phyloP scores from a whole-genome alignment of 495 filamentous ascomycete species.

The Penicillium diatomitis region DNA sequence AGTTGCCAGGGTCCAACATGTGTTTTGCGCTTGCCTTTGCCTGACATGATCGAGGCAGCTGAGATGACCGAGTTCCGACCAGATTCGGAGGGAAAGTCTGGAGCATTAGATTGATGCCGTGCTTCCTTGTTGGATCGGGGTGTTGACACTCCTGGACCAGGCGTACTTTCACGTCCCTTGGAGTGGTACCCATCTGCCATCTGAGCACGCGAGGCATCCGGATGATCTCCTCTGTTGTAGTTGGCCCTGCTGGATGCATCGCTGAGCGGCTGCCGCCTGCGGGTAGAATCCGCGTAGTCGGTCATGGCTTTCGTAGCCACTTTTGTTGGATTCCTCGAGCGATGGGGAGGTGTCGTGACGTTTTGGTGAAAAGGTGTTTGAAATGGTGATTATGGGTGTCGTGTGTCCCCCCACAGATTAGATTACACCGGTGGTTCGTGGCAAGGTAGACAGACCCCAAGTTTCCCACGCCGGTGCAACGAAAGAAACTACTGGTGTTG shows the following conservation, averaged over 20 bases:
- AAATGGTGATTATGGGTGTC: too few relatives aligned
- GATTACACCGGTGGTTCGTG: too few relatives aligned
- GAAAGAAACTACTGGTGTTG: too few relatives aligned
- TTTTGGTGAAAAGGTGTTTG: too few relatives aligned
- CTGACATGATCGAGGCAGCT: conserved; percentile 52
- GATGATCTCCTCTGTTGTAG: conserved; percentile 23
- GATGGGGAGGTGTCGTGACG: too few relatives aligned
- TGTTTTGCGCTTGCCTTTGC: conserved; percentile 58
- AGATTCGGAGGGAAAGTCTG: conserved; percentile 42
- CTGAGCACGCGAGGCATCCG: conserved; percentile 13
- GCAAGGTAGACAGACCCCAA: too few relatives aligned
- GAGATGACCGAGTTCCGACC: conserved; percentile 69
- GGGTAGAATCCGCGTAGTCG: conserved; percentile 13
- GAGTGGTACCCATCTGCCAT: conserved; percentile 19
- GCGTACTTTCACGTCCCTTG: conserved; percentile 30
- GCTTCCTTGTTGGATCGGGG: conserved; percentile 36
- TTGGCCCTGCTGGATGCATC: conserved; percentile 42
- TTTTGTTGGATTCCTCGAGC: neutral
- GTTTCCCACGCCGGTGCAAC: too few relatives aligned
- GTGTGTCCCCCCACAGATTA: too few relatives aligned
- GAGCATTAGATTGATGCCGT: conserved; percentile 43
- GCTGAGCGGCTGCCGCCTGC: conserved; percentile 37
- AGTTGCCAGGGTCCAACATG: conserved; percentile 86
- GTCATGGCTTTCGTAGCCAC: conserved; percentile 13
- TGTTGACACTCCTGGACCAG: conserved; percentile 25